Conservation (phyloP, 768 basidiomycete genomes). For the Tricholoma furcatifolium region DNA sequence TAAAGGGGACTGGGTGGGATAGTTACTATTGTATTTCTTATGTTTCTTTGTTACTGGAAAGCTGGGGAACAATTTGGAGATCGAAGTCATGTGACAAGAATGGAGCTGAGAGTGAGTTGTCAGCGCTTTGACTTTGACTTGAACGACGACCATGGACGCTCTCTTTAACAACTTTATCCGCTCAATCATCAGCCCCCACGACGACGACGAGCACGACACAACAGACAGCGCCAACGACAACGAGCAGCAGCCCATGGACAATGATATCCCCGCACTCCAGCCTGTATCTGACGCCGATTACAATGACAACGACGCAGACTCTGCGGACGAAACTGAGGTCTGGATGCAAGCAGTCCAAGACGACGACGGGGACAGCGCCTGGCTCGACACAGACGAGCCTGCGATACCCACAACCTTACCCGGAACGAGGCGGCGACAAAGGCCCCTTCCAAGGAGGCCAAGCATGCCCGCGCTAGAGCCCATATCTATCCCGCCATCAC, state of each 20-base stretch:
- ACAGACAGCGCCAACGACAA: neutral
- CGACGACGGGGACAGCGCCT: constrained; percentile 26
- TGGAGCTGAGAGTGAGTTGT: no score
- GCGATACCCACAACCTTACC: no score
- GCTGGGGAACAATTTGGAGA: no score
- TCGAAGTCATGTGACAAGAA: no score
- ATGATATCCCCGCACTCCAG: constrained; percentile 38
- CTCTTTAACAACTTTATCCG: constrained; percentile 10
- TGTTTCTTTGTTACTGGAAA: no score
- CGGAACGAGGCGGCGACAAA: no score
- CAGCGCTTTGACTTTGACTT: no score
- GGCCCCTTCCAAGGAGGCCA: constrained; percentile 21
- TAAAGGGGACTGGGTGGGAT: constrained; percentile 17
- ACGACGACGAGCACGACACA: neutral
- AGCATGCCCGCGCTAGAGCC: constrained; percentile 30
- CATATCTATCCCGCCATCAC: constrained; percentile 6
- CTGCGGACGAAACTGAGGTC: constrained; percentile 12
- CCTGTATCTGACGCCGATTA: constrained; percentile 37
- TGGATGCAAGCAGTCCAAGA: constrained; percentile 26
- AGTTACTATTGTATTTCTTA: no score
- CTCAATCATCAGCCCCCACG: neutral
- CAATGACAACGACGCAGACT: constrained; percentile 19
- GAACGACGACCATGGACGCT: constrained; percentile 4
- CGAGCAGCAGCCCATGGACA: constrained; percentile 2
- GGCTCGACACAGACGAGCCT: constrained; percentile 18